Conservation (phyloP, 176 grass and related monocot species). For the Melocanna baccifera region DNA sequence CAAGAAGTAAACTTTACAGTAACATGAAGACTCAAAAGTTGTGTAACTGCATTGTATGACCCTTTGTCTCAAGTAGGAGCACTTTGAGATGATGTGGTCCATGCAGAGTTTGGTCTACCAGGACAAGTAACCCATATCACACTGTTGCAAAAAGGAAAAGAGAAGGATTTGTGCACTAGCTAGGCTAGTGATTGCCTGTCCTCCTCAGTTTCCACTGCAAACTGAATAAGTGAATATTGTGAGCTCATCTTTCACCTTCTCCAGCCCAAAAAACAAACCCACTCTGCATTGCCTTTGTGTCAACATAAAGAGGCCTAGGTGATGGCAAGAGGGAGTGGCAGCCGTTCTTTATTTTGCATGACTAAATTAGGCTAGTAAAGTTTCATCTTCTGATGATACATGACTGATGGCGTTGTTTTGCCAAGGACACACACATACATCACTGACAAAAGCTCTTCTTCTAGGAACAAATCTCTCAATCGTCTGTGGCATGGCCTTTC, state of each 20-base stretch:
- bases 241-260: slow-evolving; percentile 47
- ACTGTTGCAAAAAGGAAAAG: neutral
- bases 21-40: neutral
- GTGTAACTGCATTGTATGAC: neutral
- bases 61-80: neutral
- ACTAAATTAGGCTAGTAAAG: slow-evolving; percentile 40
- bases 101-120: neutral
- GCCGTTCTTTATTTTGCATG: slow-evolving; percentile 56
- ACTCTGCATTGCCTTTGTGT: slow-evolving; percentile 23
- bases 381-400: slow-evolving; percentile 32
- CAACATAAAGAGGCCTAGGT: slow-evolving; percentile 35
- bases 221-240: slow-evolving; percentile 12
- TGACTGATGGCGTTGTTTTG: slow-evolving; percentile 25
- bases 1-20: neutral
- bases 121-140: neutral
- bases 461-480: neutral
- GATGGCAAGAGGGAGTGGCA: neutral
- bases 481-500: neutral
- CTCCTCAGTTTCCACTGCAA: slow-evolving; percentile 4
- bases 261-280: neutral
- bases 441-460: slow-evolving; percentile 29
- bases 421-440: slow-evolving; percentile 26
- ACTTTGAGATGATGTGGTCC: neutral
- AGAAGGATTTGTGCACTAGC: neutral
- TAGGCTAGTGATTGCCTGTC: neutral